Evolutionary conservation across 805 yeast genomes (phyloP), one percentile per base, ranked within the genome.

Genomic region (Spencermartinsiella europaea): DNA sequence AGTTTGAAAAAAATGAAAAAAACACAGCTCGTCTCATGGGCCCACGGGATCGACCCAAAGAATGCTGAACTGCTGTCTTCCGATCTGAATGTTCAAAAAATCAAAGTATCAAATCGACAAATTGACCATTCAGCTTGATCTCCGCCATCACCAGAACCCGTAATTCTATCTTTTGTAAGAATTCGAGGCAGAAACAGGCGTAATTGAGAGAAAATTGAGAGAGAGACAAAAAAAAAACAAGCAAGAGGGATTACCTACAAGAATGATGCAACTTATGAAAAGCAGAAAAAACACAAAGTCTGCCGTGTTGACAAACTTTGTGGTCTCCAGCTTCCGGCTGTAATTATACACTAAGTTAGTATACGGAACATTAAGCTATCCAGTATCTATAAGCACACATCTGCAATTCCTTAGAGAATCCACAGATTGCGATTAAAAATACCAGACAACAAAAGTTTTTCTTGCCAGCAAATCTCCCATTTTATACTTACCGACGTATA

Each of bases 81-180:
- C 54, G 60, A 56, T 53, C 60, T 54, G 37, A 28, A 27, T 28
- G 35, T 34, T 5, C 25, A 36, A 48, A 40, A 38, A 25, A 36
- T 36, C 47, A 50, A 57, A 50, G 56, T 55, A 54, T 53, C 58
- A 52, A 56, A 54, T 50, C 55, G 40, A 42, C 31, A 28, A 31
- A 35, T 27, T 40, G 42, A 21, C 42, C 39, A 28, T 28, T 35
- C 31, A 45, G 63, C 65, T 55, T 53, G 56, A 61, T 61, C 55
- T 61, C 52, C 65, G 61, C 65, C 65, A 57, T 61, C 44, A 60
- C 55, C 63, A 61, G 64, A 58, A 60, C 63, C 60, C 65, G 54
- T 45, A 39, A 40, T 51, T 54, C 56, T 56, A 60, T 60, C 42
- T 63, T 41, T 49, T 52, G 48, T n/a, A 50, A 47, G 51, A 53